Base-by-base conservation (phyloP, 805 yeast species). In the Sungouiozyma intestinalis region DNA sequence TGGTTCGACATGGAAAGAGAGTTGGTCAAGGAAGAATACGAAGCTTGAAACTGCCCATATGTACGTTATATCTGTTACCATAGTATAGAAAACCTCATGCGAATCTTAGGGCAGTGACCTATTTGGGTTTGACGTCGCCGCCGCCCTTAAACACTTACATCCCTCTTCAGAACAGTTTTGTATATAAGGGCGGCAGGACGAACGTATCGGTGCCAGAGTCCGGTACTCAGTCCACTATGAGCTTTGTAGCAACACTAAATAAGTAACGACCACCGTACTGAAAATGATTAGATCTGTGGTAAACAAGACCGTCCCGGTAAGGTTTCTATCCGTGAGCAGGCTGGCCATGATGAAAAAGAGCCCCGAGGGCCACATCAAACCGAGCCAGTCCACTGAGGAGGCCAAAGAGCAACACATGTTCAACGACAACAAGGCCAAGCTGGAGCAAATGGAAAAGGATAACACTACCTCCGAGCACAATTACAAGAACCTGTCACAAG, bases 1-100 rank as follows among this genome's bases (percentile, higher is more conserved):
- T 62, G 66, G 66, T 52, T 60, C 39, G 58, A 61, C 45, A 59
- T 62, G 65, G 64, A 55, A 16, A 59, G 63, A 46, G 65, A 61
- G 39, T 44, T 62, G 38, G 55, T 61, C 19, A 62, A 62, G 41
- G 65, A 60, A 44, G 65, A 62, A 45, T 57, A 55, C 37, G 64
- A 60, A 24, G 55, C 47, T 41, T 60, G 29, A 24, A 24, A 11
- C 9, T 24, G 11, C 29, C 29, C 11, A 24, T 24, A 24, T 24
- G 29, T 24, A 24, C n/a, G n/a, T n/a, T n/a, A n/a, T n/a, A n/a
- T n/a, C n/a, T n/a, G n/a, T n/a, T n/a, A n/a, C n/a, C n/a, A n/a
- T n/a, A n/a, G n/a, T n/a, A n/a, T n/a, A n/a, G n/a, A n/a, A n/a
- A n/a, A n/a, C n/a, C n/a, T n/a, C n/a, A n/a, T n/a, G n/a, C n/a